Base-by-base conservation (phyloP, 345 rosid genomes). In the Acer saccharum region DNA sequence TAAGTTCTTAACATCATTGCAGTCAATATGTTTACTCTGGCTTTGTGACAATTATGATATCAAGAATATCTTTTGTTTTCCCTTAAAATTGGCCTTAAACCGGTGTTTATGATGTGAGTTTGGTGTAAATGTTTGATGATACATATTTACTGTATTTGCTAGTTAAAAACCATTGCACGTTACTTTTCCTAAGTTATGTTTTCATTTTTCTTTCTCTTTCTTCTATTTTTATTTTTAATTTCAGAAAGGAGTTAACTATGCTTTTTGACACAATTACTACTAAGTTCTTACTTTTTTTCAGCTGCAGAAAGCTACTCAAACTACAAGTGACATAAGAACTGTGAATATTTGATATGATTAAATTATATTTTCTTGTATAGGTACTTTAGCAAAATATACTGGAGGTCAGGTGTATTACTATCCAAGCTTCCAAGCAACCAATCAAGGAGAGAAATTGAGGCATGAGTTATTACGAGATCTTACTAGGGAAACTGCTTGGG, bases 401-500 rank as follows among this genome's bases (percentile, higher is more conserved):
- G 98, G 99, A 55, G 99, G 99, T 79, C 99, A 97, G 80, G 91
- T 94, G 77, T 94, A 91, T 81, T 88, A 94, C 70, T 94, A 93
- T 87, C 98, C 98, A 58, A 84, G 90, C 79, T 94, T 97, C 86
- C 98, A 89, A 35, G 88, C 96, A 65, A 80, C 89, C 64, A 79
- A 79, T 83, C 97, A 94, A 69, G 88, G 92, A 78, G 94, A 92
- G 82, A 97, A 87, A 87, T 80, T 94, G 88, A 93, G 92, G 73
- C 90, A 90, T 78, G 99, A 97, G 84, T 81, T 97, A 74, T 83
- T 92, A 72, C 89, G 98, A 87, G 99, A 97, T 86, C 97, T 97
- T 74, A 97, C 93, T 0, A 89, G 98, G 84, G 99, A 97, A 90
- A 97, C 99, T 81, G 98, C 98, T 55, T 97, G 99, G 99, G 99